Conservation (phyloP, 2,329 filamentous ascomycete genomes). For the Colletotrichum sp. region DNA sequence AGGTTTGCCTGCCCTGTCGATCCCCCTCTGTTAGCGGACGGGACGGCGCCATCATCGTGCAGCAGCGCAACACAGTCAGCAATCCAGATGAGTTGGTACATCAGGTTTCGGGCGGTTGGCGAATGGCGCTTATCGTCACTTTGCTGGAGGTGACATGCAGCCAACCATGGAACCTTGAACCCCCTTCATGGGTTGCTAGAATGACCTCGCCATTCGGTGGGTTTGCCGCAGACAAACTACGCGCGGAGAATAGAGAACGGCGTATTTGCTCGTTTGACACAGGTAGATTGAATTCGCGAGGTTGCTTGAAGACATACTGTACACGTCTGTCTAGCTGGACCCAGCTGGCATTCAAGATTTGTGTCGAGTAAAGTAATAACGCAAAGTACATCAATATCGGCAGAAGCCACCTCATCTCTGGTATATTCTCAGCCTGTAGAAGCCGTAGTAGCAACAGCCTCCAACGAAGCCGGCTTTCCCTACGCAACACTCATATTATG, state of each 20-base stretch:
- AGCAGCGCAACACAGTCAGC: not conserved
- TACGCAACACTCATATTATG: not conserved
- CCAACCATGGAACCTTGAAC: not conserved
- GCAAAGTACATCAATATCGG: not conserved
- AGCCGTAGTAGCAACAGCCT: not conserved
- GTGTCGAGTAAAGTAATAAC: not conserved
- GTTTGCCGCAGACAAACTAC: not conserved
- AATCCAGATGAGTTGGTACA: not conserved
- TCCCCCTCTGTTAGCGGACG: not conserved
- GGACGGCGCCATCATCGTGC: not conserved
- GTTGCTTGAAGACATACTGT: too few species aligned
- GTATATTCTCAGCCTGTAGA: not conserved
- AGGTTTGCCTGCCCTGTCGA: not conserved
- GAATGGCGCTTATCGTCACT: not conserved
- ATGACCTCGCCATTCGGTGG: not conserved
- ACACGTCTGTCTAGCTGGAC: too few species aligned
- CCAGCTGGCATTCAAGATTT: accelerated
- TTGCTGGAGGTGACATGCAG: not conserved
- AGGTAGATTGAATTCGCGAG: not conserved
- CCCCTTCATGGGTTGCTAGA: not conserved
- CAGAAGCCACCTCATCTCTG: not conserved
- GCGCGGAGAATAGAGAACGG: too few species aligned
- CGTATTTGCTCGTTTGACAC: not conserved
- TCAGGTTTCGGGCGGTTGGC: not conserved
- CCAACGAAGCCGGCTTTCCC: not conserved